Evolutionary conservation across 2,329 filamentous ascomycete genomes (phyloP).

Genomic region (Alternaria sp.): DNA sequence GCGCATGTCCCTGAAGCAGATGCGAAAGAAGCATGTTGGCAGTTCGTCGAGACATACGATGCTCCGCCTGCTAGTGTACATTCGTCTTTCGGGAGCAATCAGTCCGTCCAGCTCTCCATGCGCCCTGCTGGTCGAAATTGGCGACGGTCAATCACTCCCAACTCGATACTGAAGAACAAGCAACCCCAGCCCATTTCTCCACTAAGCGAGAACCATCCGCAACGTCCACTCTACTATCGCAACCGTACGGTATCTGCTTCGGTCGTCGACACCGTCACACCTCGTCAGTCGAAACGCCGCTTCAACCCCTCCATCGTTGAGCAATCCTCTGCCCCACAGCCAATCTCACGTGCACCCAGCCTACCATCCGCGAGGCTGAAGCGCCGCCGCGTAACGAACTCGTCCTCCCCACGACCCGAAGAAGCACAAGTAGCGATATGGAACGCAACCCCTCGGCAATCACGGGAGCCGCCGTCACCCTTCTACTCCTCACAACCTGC

Average conservation of each 20-base stretch:
- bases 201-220: slow-evolving; percentile 40
- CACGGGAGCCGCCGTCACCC: slow-evolving; percentile 53
- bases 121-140: slow-evolving; percentile 44
- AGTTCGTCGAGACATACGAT: slow-evolving; percentile 70
- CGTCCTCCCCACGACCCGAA: slow-evolving; percentile 32
- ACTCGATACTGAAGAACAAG: slow-evolving; percentile 40
- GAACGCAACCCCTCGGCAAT: slow-evolving; percentile 51
- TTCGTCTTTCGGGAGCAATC: slow-evolving; percentile 52
- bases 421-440: slow-evolving; percentile 37
- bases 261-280: slow-evolving; percentile 24
- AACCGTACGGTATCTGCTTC: slow-evolving; percentile 40
- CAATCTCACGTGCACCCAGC: slow-evolving; percentile 47
- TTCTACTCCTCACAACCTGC: slow-evolving; percentile 44
- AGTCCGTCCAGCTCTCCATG: slow-evolving; percentile 41
- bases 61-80: slow-evolving; percentile 55
- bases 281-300: slow-evolving; percentile 40
- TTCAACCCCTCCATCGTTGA: slow-evolving; percentile 37
- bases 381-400: slow-evolving; percentile 53
- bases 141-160: slow-evolving; percentile 44
- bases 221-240: slow-evolving; percentile 31
- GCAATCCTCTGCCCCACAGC: slow-evolving; percentile 34
- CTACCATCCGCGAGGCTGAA: slow-evolving; percentile 46
- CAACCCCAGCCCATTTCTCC: slow-evolving; percentile 44
- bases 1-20: slow-evolving; percentile 64
- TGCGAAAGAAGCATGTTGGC: slow-evolving; percentile 70